phyloP scores from a whole-genome alignment of 2,329 filamentous ascomycete genomes.

The Diaporthe ampelina region DNA sequence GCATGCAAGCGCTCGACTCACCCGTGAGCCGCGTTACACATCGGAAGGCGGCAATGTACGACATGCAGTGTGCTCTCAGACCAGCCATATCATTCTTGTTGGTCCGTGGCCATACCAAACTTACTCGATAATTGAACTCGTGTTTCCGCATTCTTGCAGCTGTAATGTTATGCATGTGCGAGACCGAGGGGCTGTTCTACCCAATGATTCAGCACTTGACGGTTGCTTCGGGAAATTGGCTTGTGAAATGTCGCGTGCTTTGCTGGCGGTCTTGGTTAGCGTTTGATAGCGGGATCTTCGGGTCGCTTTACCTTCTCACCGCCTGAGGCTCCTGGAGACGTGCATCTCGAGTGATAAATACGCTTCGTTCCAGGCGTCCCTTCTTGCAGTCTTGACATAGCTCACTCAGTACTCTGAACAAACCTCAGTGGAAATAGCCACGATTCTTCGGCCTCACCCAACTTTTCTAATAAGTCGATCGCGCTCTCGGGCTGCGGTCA shows the following conservation, averaged over 20 bases:
- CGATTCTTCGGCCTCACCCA: neutral
- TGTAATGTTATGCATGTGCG: constrained; percentile 6
- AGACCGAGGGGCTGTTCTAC: neutral
- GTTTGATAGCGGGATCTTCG: constrained; percentile 37
- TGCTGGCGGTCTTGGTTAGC: constrained; percentile 31
- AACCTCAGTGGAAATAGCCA: neutral
- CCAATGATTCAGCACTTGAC: constrained; percentile 1
- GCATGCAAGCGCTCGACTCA: neutral
- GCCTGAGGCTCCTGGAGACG: constrained; percentile 22
- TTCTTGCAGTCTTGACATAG: neutral
- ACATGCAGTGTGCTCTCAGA: neutral
- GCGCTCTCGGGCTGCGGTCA: constrained; percentile 73
- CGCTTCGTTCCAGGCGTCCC: neutral
- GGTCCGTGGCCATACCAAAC: neutral
- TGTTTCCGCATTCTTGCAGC: constrained; percentile 10
- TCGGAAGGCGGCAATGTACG: constrained; percentile 15
- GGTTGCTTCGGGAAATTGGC: constrained; percentile 32
- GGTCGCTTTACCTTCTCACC: constrained; percentile 28
- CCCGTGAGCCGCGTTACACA: neutral
- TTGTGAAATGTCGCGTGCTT: constrained; percentile 6
- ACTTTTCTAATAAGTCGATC: constrained; percentile 57
- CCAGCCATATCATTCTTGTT: neutral
- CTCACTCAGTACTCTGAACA: neutral
- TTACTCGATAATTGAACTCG: neutral
- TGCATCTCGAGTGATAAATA: constrained; percentile 19